Base-by-base conservation (phyloP, 495 filamentous ascomycete species). In the Articulospora tetracladia region DNA sequence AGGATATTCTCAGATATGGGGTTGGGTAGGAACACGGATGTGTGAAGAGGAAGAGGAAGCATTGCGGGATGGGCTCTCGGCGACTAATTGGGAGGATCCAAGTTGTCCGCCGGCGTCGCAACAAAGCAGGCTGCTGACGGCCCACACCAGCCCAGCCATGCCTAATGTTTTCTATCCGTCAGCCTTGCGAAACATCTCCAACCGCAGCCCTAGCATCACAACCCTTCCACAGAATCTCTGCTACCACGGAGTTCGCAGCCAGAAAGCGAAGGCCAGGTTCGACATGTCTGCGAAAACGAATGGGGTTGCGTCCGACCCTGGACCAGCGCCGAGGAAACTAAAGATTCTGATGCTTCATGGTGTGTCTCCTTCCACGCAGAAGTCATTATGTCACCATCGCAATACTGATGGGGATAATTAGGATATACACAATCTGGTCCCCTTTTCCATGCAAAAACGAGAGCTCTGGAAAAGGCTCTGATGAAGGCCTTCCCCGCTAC, bases 401-500 rank as follows among this genome's bases (percentile, higher is more conserved):
- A 13, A 46, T 11, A 30, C 39, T 44, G 50, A 52, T 11, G 25
- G 55, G 34, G 1, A 1, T 49, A 20, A 27, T 39, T 57, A 81
- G 85, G 93, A 73, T 98, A 88, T 84, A 97, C 93, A 0, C 94
- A 98, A 79, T 93, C 91, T 28, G 92, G 93, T 30, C 70, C 84
- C 1, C 75, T 91, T 69, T 98, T 97, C 84, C 86, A 84, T 74
- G 82, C 88, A 73, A 98, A 97, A 78, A 93, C 89, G 63, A 86
- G 87, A 72, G 92, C 91, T 23, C 80, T 97, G 17, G 79, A 89
- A 67, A 97, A 97, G 72, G 69, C 83, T 68, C 82, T 97, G 52
- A 76, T 78, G 53, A 96, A 95, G 71, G 71, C 83, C 28, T 86
- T 97, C 65, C 80, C 82, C 55, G 24, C 60, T 2, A 49, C 55